These are phyloP conservation scores for Crataegus laevigata DNA, from an alignment of 306 rosid species.

Conservation along the genomic window DNA sequence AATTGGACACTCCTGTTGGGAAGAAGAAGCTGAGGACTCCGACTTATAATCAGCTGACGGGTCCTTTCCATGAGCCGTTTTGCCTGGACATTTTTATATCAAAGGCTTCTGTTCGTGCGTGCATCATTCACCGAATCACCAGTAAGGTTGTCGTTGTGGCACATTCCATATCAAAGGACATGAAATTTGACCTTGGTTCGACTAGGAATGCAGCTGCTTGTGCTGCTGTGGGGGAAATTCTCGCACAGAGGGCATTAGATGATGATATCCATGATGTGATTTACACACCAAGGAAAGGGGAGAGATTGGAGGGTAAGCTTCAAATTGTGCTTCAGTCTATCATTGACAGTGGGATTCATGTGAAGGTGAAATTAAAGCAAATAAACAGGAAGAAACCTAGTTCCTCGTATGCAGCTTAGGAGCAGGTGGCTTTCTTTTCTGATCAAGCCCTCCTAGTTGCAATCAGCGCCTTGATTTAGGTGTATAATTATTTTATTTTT, in stretches of 20 bases:
- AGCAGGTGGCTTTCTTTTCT: not conserved
- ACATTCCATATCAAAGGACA: constrained; percentile 79
- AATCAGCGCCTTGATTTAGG: not conserved
- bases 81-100: constrained; percentile 85
- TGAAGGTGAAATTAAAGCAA: constrained; percentile 75
- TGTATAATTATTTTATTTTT: not conserved
- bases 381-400: constrained; percentile 31
- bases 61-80: constrained; percentile 82
- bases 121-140: constrained; percentile 65
- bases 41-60: constrained; percentile 73
- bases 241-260: constrained; percentile 81
- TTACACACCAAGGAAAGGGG: constrained; percentile 83
- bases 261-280: constrained; percentile 75
- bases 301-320: constrained; percentile 71
- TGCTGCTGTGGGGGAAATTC: constrained; percentile 73
- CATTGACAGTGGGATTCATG: constrained; percentile 45
- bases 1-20: constrained; percentile 16
- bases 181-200: constrained; percentile 69
- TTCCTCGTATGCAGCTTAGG: constrained; percentile 8
- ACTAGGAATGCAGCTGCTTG: constrained; percentile 64
- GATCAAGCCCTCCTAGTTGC: not conserved
- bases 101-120: constrained; percentile 79
- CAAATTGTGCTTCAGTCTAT: constrained; percentile 38
- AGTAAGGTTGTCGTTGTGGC: constrained; percentile 87
- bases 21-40: constrained; percentile 57